A percentile compares a stretch with the other conserved stretches of the same genome.
Evolutionary conservation across 345 rosid species (phyloP).

Genomic region (Linum trigynum): DNA sequence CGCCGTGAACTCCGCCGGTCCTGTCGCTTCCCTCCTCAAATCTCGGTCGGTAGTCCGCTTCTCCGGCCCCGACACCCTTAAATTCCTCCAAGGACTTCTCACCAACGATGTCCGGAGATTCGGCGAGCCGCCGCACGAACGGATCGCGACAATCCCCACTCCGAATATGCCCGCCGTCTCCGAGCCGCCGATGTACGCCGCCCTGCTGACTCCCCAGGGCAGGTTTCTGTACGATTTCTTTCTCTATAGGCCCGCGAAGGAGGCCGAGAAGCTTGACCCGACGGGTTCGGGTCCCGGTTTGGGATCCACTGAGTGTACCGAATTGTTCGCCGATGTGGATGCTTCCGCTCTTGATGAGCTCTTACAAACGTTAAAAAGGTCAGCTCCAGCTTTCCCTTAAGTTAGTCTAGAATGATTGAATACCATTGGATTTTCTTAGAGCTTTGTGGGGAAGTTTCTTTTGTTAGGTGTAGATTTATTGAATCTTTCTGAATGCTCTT

Average conservation of each 20-base stretch:
- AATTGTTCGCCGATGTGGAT: constrained; percentile 74
- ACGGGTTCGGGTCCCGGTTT: constrained; percentile 57
- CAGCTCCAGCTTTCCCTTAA: constrained; percentile 14
- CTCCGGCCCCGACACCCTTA: constrained; percentile 78
- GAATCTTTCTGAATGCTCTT: too few species aligned
- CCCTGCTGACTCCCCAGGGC: constrained; percentile 76
- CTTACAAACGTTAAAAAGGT: constrained; percentile 64
- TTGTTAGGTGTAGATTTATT: too few species aligned
- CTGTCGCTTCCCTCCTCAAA: constrained; percentile 48
- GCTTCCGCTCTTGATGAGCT: constrained; percentile 54
- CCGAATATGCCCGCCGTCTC: constrained; percentile 42
- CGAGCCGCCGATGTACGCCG: constrained; percentile 66
- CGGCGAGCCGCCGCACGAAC: constrained; percentile 29
- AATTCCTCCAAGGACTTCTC: constrained; percentile 75
- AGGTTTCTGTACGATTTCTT: constrained; percentile 79
- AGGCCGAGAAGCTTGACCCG: constrained; percentile 47
- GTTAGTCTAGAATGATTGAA: neutral
- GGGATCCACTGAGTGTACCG: constrained; percentile 30
- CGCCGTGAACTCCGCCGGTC: constrained; percentile 14
- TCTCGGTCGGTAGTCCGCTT: constrained; percentile 79
- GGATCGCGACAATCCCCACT: constrained; percentile 33
- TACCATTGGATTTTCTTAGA: neutral
- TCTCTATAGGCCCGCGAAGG: constrained; percentile 43
- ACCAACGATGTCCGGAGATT: constrained; percentile 70
- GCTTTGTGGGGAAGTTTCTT: too few species aligned